phyloP scores from a whole-genome alignment of 371 early-diverging fungal genomes.

The Lichtheimia corymbifera region DNA sequence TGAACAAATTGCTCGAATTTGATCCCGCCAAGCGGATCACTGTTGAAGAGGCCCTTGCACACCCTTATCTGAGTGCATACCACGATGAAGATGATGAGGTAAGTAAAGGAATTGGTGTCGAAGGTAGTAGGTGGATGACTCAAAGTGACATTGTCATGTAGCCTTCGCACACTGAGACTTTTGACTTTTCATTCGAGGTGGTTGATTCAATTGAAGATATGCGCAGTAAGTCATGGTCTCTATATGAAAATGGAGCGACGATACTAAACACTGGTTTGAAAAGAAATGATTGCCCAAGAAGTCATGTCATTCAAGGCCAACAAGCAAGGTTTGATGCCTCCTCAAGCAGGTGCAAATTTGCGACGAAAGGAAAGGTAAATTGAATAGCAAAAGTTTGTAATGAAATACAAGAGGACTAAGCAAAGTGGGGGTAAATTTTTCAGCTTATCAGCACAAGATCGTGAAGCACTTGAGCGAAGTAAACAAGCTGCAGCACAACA shows the following conservation, averaged over 20 bases:
- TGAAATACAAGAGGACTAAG: background rate
- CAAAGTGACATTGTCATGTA: conserved; percentile 12
- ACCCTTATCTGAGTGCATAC: conserved; percentile 78
- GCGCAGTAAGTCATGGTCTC: conserved; percentile 61
- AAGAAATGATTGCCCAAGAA: conserved; percentile 87
- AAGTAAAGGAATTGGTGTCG: background rate
- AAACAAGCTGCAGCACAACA: conserved; percentile 40
- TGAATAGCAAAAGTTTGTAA: background rate
- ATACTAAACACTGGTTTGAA: background rate
- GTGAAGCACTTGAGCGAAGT: conserved; percentile 46
- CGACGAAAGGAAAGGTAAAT: conserved; percentile 47
- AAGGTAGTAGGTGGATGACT: background rate
- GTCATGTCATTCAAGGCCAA: conserved; percentile 69
- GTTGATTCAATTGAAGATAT: conserved; percentile 86
- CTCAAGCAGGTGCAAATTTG: conserved; percentile 33
- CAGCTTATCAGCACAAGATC: conserved; percentile 52
- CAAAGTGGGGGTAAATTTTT: background rate
- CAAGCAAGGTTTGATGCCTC: conserved; percentile 28
- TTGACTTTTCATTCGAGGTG: conserved; percentile 94
- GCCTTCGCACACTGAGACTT: conserved; percentile 67
- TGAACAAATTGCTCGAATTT: conserved; percentile 79
- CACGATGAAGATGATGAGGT: conserved; percentile 81
- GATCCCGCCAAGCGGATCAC: conserved; percentile 83
- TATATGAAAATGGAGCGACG: background rate
- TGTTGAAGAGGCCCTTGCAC: conserved; percentile 79